These are phyloP conservation scores for Lactuca sativa DNA, from an alignment of 129 eudicot genomes.

Conservation along the genomic window DNA sequence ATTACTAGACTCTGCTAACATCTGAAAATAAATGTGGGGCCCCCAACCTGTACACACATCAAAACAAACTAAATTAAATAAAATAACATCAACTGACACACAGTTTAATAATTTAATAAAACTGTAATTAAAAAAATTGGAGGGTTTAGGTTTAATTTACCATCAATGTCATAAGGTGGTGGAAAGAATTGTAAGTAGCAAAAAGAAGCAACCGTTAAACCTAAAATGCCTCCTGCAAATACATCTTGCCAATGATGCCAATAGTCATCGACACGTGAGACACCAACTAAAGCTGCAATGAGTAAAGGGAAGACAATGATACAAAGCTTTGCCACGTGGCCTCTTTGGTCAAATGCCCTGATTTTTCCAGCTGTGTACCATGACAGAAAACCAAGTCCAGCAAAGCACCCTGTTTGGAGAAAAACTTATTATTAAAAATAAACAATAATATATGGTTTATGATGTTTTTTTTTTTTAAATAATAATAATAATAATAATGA, in stretches of 20 bases:
- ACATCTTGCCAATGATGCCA: conserved; percentile 99
- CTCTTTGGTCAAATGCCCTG: conserved; percentile 72
- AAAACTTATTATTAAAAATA: background rate
- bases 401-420: conserved; percentile 68
- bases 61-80: background rate
- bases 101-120: too few species aligned
- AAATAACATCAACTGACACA: background rate
- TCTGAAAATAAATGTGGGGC: conserved; percentile 66
- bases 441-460: too few species aligned
- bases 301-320: conserved; percentile 67
- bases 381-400: conserved; percentile 85
- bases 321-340: conserved; percentile 87
- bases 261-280: conserved; percentile 88
- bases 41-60: conserved; percentile 60
- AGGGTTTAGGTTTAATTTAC: conserved; percentile 29
- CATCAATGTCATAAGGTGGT: conserved; percentile 61
- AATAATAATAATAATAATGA: conserved; percentile 12
- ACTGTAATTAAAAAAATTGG: background rate
- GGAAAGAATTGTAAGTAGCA: conserved; percentile 86
- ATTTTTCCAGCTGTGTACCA: conserved; percentile 81
- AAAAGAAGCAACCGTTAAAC: conserved; percentile 64
- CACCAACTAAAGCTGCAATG: conserved; percentile 72
- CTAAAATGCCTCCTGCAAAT: conserved; percentile 76
- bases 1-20: conserved; percentile 61
- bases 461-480: background rate